Conservation (phyloP, 257 asterid genomes). For the Primulina tabacum region DNA sequence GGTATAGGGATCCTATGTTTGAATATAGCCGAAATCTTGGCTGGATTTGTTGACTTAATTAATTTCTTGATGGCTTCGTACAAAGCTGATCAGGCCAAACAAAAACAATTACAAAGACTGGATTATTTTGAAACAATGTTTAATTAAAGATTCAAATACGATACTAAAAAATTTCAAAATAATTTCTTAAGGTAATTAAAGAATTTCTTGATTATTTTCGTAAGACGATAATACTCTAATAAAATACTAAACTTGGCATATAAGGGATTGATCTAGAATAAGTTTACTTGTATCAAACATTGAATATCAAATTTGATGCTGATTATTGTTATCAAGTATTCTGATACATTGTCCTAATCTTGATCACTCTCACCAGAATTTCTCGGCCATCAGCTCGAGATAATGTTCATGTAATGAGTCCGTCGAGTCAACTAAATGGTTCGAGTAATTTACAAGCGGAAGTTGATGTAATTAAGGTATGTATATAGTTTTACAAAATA, state of each 20-base stretch:
- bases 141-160: background rate
- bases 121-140: too few relatives aligned
- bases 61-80: conserved; percentile 22
- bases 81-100: background rate
- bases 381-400: conserved; percentile 32
- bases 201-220: too few relatives aligned
- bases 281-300: too few relatives aligned
- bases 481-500: background rate
- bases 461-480: conserved; percentile 18
- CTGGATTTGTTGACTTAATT: conserved; percentile 23
- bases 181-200: too few relatives aligned
- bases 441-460: conserved; percentile 17
- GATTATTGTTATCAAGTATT: too few relatives aligned
- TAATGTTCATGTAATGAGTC: conserved; percentile 21
- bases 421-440: conserved; percentile 22
- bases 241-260: too few relatives aligned
- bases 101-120: too few relatives aligned
- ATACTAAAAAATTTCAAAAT: too few relatives aligned
- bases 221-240: too few relatives aligned
- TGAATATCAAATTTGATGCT: too few relatives aligned
- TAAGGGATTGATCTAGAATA: too few relatives aligned
- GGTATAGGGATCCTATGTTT: conserved; percentile 20
- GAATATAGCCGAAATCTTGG: conserved; percentile 17
- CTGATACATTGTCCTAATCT: background rate
- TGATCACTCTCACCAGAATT: conserved; percentile 22